Base-by-base conservation (phyloP, 1,139 yeast genomes). In the Yamadazyma spencermartinsiae region DNA sequence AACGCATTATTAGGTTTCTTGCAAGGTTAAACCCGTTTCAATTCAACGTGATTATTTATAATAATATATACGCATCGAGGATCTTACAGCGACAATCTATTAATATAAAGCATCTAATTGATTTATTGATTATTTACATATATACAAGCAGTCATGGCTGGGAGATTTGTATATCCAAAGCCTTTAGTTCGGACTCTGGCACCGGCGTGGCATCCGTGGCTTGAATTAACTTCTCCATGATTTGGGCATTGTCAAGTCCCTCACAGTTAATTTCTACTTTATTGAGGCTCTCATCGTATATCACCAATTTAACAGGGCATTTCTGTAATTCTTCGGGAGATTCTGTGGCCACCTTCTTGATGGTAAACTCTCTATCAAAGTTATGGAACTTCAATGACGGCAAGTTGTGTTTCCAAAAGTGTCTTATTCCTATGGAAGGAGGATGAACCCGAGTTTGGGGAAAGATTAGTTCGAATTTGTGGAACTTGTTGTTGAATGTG, bases 361-460 rank as follows among this genome's bases (percentile, higher is more conserved):
- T 84, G 20, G 77, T 71, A 42, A 87, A 80, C 25, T 79, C 74
- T 24, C 86, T 56, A 31, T 69, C 66, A 21, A 92, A 92, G 60
- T 89, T 89, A 65, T 87, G 90, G 61, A 86, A 89, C 56, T 81
- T 84, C 43, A 89, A 69, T 11, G 88, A 80, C 15, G 95, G 95
- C 42, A 88, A 68, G 60, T 80, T 76, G 36, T 71, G 65, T 52
- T 77, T 79, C 94, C 95, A 86, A 62, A 89, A 86, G 39, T 62
- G 59, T 49, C 61, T 65, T 42, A 72, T 55, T 1, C 76, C 76
- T 13, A 56, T 50, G 10, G 71, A 57, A 10, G 70, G 65, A 20
- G 56, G 59, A 39, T 60, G 58, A 14, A 51, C 52, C 38, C 54
- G 55, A 39, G 52, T 48, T 33, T 58, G 60, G 36, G 63, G 60